phyloP scores from a whole-genome alignment of 129 eudicot genomes.

The Smallanthus sonchifolius region DNA sequence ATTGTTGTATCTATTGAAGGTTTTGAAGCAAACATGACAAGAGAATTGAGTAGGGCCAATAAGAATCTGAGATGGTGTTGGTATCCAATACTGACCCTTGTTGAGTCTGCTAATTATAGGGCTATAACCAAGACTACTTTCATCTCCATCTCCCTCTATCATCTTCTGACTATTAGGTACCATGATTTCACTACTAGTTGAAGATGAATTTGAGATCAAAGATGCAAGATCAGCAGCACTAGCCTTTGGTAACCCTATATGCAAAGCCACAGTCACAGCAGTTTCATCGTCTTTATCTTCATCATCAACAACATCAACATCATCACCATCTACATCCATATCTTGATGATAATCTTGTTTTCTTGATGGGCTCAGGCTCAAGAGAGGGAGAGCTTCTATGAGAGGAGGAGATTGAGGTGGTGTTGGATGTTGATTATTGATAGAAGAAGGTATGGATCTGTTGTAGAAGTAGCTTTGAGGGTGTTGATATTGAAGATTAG shows the following conservation, averaged over 20 bases:
- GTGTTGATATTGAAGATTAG: slow-evolving; percentile 12
- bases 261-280: slow-evolving; percentile 71
- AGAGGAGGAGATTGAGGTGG: slow-evolving; percentile 90
- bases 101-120: slow-evolving; percentile 52
- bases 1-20: slow-evolving; percentile 96
- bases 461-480: slow-evolving; percentile 30
- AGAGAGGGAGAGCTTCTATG: slow-evolving; percentile 79
- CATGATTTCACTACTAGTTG: slow-evolving; percentile 29
- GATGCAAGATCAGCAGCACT: slow-evolving; percentile 78
- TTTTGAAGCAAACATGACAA: slow-evolving; percentile 91
- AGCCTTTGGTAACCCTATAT: slow-evolving; percentile 90
- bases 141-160: slow-evolving; percentile 33
- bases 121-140: slow-evolving; percentile 36
- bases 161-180: neutral
- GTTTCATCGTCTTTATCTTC: slow-evolving; percentile 32
- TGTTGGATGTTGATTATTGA: slow-evolving; percentile 21
- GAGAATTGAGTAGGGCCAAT: slow-evolving; percentile 98
- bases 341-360: slow-evolving; percentile 18
- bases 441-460: slow-evolving; percentile 11
- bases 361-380: slow-evolving; percentile 55
- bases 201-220: slow-evolving; percentile 22
- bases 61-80: slow-evolving; percentile 90
- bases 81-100: slow-evolving; percentile 97
- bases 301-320: neutral
- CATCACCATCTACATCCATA: neutral